These are phyloP conservation scores for Tilletia caries DNA, from an alignment of 1,284 basidiomycete genomes.

Conservation along the genomic window DNA sequence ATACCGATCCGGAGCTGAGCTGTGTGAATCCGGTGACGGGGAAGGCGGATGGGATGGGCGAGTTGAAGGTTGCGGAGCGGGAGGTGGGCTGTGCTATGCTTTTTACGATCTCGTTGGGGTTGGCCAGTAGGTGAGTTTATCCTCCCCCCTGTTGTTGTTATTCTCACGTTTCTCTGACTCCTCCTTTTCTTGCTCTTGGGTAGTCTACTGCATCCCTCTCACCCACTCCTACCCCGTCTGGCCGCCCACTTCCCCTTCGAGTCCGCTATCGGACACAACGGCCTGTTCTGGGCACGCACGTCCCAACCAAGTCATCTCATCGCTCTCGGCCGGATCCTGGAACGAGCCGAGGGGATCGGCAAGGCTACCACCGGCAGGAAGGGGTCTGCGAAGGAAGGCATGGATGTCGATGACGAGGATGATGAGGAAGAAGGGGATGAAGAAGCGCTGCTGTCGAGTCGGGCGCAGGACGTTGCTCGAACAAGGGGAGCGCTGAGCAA, in stretches of 20 bases:
- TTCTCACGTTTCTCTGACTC: background rate
- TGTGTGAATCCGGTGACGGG: slow-evolving; percentile 45
- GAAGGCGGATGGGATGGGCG: slow-evolving; percentile 46
- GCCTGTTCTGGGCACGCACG: slow-evolving; percentile 43
- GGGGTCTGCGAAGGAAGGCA: background rate
- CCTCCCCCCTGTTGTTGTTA: background rate
- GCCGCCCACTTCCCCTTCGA: slow-evolving; percentile 48
- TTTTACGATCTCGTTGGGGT: slow-evolving; percentile 25
- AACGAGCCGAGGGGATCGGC: background rate
- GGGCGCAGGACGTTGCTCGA: background rate
- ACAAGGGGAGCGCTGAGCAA: background rate
- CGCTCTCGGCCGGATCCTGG: slow-evolving; percentile 37
- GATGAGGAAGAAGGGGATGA: slow-evolving; percentile 1
- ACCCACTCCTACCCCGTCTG: slow-evolving; percentile 32
- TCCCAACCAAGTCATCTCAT: slow-evolving; percentile 31
- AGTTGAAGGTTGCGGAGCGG: slow-evolving; percentile 38
- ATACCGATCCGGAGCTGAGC: slow-evolving; percentile 48
- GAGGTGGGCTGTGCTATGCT: slow-evolving; percentile 26
- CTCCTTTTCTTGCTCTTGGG: background rate
- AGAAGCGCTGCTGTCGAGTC: background rate
- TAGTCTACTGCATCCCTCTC: slow-evolving; percentile 29
- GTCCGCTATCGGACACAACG: slow-evolving; percentile 47
- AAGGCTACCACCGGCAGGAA: background rate
- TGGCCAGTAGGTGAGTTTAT: slow-evolving; percentile 17
- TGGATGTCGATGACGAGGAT: background rate